phyloP scores from a whole-genome alignment of 352 stramenopile species.

The Globisporangium abappressorium region DNA sequence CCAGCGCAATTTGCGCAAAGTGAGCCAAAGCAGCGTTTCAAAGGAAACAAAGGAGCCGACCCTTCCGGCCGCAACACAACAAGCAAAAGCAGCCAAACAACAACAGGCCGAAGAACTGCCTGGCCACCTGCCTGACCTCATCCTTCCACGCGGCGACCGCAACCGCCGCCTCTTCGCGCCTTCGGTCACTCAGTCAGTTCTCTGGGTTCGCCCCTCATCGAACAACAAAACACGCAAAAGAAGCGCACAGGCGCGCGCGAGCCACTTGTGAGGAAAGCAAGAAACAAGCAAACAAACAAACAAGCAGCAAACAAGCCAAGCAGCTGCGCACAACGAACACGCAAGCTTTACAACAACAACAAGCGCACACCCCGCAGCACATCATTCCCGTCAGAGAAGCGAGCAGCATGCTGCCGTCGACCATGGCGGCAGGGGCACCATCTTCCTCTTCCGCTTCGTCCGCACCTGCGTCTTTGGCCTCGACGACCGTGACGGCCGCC shows the following conservation, averaged over 20 bases:
- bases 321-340: not conserved
- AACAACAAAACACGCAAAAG: constrained; percentile 11
- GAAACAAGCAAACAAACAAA: not conserved
- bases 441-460: not conserved
- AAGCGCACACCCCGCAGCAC: not conserved
- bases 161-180: not conserved
- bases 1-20: not conserved
- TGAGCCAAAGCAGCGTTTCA: not conserved
- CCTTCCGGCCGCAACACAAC: not conserved
- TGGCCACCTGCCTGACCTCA: not conserved
- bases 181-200: not conserved
- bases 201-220: not conserved
- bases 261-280: not conserved
- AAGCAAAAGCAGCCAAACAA: not conserved
- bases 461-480: not conserved
- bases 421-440: not conserved
- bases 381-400: not conserved
- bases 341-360: not conserved
- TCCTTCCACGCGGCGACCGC: not conserved
- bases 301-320: not conserved
- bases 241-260: not conserved
- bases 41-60: not conserved
- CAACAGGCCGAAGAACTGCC: not conserved
- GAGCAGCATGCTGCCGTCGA: not conserved
- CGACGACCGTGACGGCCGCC: constrained; percentile 2